Percentiles rank a stretch among this genome's conserved stretches.
Evolutionary conservation across 2,329 filamentous ascomycete genomes (phyloP).

Genomic region (Trichophyton verrucosum): DNA sequence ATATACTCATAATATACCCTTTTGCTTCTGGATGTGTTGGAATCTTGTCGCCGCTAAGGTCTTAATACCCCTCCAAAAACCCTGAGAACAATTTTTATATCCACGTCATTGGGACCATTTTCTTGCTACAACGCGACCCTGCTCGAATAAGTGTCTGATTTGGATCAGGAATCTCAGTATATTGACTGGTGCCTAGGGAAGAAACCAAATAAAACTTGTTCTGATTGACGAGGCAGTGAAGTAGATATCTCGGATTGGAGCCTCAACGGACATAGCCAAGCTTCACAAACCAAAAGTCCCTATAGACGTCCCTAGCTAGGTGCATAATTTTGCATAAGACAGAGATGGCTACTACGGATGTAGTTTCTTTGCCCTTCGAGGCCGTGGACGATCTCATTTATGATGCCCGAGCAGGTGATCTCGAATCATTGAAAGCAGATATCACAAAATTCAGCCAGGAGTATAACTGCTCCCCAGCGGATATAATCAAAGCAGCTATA

Average conservation of each 20-base stretch:
- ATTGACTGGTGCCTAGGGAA: background rate
- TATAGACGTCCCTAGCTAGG: background rate
- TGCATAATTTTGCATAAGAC: background rate
- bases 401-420: conserved; percentile 66
- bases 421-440: conserved; percentile 50
- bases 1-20: background rate
- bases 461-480: conserved; percentile 47
- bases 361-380: conserved; percentile 50
- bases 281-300: too few relatives aligned
- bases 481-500: conserved; percentile 56
- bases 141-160: background rate
- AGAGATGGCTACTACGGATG: background rate
- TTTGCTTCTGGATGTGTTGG: background rate
- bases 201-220: background rate
- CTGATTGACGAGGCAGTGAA: too few relatives aligned
- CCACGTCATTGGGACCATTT: too few relatives aligned
- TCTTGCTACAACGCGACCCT: too few relatives aligned
- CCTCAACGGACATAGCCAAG: too few relatives aligned
- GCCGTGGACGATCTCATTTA: conserved; percentile 88
- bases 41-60: background rate
- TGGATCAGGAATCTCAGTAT: background rate
- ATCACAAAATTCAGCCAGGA: conserved; percentile 50
- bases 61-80: background rate
- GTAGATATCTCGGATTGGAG: too few relatives aligned
- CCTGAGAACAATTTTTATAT: background rate